These are phyloP conservation scores for Claviceps cyperi DNA, from an alignment of 2,329 filamentous ascomycete species.

Conservation along the genomic window DNA sequence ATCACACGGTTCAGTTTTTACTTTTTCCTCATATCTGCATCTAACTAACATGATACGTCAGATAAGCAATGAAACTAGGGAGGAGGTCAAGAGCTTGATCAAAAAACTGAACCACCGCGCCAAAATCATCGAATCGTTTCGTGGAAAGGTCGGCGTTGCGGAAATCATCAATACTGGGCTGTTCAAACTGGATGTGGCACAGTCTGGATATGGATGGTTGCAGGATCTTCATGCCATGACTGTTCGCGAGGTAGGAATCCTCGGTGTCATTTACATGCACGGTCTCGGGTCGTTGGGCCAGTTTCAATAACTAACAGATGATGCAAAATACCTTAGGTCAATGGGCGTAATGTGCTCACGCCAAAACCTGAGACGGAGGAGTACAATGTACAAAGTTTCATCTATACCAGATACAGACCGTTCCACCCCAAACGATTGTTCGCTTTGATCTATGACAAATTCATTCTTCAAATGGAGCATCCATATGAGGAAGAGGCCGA, in stretches of 20 bases:
- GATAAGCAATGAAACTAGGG: constrained; percentile 25
- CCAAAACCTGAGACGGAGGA: constrained; percentile 60
- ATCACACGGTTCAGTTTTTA: background rate
- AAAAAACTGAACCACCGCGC: constrained; percentile 51
- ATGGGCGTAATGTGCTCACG: constrained; percentile 37
- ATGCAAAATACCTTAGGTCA: constrained; percentile 17
- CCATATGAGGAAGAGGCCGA: constrained; percentile 21
- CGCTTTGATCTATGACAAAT: constrained; percentile 31
- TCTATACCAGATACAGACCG: constrained; percentile 47
- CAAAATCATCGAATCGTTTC: constrained; percentile 46
- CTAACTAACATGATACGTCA: constrained; percentile 6
- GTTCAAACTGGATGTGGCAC: constrained; percentile 50
- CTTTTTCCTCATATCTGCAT: background rate
- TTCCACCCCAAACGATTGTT: constrained; percentile 35
- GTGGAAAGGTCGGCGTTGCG: constrained; percentile 43
- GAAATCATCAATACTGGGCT: constrained; percentile 51
- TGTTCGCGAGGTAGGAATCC: constrained; percentile 32
- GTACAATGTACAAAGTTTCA: constrained; percentile 58
- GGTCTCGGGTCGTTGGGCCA: background rate
- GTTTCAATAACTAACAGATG: background rate
- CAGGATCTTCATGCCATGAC: constrained; percentile 56
- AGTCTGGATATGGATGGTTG: constrained; percentile 54
- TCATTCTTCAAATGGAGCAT: constrained; percentile 34
- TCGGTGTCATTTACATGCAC: background rate
- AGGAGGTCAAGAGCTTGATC: constrained; percentile 36